These are phyloP conservation scores for Leccinum sublutescens DNA, from an alignment of 768 basidiomycete genomes.

Conservation along the genomic window DNA sequence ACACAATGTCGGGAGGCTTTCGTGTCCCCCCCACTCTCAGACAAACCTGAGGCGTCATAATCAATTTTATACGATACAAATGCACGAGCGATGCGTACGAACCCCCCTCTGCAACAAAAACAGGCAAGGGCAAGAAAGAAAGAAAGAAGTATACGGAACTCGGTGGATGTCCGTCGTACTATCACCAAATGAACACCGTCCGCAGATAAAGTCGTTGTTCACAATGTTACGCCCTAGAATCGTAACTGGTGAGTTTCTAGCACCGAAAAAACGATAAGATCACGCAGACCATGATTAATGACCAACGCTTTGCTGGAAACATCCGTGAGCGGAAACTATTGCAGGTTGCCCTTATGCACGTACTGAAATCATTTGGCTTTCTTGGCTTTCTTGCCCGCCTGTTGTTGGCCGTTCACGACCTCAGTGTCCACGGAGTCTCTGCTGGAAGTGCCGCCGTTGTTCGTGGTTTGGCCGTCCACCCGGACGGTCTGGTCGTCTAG, in stretches of 20 bases:
- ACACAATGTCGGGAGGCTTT: background rate
- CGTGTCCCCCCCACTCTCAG: background rate
- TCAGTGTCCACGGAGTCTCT: background rate
- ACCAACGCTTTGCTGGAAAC: background rate
- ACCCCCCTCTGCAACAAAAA: background rate
- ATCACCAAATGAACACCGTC: background rate
- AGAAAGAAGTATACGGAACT: too few relatives aligned
- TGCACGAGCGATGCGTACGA: background rate
- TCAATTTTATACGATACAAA: background rate
- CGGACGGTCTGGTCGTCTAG: constrained; percentile 4
- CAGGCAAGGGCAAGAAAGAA: background rate
- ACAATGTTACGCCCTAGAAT: background rate
- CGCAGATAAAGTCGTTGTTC: background rate
- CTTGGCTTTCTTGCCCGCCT: background rate
- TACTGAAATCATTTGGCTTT: background rate
- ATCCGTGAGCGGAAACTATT: background rate
- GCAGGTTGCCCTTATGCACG: background rate
- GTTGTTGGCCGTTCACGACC: background rate
- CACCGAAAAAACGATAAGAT: background rate
- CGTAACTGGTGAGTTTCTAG: background rate
- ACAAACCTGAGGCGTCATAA: background rate
- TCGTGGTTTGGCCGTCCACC: constrained; percentile 7
- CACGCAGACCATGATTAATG: background rate
- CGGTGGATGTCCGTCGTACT: background rate
- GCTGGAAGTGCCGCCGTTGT: background rate